Percentiles rank a stretch among this genome's conserved stretches.
These are phyloP conservation scores for Apiotrichum porosum DNA, from an alignment of 1,284 basidiomycete species.

Conservation along the genomic window DNA sequence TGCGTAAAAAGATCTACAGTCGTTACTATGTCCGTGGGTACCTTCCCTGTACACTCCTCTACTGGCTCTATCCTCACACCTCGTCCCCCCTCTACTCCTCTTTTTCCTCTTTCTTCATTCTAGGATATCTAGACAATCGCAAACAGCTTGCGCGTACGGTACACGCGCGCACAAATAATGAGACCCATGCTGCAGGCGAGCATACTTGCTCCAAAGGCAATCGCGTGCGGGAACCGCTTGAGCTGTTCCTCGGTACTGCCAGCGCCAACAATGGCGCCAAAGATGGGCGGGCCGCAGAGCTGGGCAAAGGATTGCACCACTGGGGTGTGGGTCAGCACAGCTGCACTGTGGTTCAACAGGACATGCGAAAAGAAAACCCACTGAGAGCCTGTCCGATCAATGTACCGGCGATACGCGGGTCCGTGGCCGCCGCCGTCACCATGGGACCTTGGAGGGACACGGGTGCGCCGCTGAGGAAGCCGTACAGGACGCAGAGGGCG, in stretches of 20 bases:
- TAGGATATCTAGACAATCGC: constrained; percentile 14
- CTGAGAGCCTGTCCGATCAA: constrained; percentile 38
- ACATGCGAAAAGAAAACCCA: constrained; percentile 21
- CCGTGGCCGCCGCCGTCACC: constrained; percentile 23
- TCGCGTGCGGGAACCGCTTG: constrained; percentile 23
- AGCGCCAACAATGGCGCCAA: constrained; percentile 35
- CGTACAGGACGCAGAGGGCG: constrained; percentile 32
- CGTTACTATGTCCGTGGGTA: no score
- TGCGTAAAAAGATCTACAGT: no score
- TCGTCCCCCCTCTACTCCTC: no score
- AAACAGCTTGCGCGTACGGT: constrained; percentile 9
- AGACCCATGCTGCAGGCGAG: constrained; percentile 12
- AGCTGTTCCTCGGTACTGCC: constrained; percentile 22
- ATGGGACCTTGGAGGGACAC: constrained; percentile 38
- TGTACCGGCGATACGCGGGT: constrained; percentile 36
- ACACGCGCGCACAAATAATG: constrained; percentile 14
- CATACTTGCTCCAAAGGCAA: constrained; percentile 26
- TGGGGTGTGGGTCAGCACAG: constrained; percentile 3
- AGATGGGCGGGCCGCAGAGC: constrained; percentile 34
- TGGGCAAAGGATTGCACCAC: constrained; percentile 33
- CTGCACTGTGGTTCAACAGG: no score
- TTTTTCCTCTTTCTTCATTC: not conserved
- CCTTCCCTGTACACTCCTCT: no score
- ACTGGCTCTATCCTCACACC: no score
- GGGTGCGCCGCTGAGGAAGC: constrained; percentile 30